Evolutionary conservation across 2,329 filamentous ascomycete species (phyloP).

Genomic region (Endocalyx cinctus): DNA sequence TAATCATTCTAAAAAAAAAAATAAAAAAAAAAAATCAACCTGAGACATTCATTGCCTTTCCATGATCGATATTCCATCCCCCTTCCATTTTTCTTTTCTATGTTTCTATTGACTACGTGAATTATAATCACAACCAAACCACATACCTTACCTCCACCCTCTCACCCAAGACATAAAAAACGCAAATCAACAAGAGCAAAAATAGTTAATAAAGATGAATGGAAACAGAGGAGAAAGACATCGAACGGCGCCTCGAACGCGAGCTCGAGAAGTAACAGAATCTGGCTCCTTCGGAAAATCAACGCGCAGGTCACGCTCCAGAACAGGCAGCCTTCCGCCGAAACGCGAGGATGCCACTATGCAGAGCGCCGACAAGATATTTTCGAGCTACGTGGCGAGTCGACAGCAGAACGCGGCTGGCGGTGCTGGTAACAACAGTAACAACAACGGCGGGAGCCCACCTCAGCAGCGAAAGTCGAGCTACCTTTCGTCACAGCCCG

Average conservation of each 20-base stretch:
- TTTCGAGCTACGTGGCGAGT: constrained; percentile 52
- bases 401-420: constrained; percentile 33
- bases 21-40: too few relatives aligned
- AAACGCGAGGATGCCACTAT: constrained; percentile 59
- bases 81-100: not conserved
- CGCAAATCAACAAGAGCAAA: too few relatives aligned
- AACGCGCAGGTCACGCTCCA: constrained; percentile 58
- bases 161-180: too few relatives aligned
- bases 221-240: constrained; percentile 55
- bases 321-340: constrained; percentile 51
- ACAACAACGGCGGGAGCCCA: too few relatives aligned
- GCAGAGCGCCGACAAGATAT: constrained; percentile 57
- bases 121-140: not conserved
- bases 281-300: constrained; percentile 64
- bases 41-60: too few relatives aligned
- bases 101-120: too few relatives aligned
- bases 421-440: too few relatives aligned
- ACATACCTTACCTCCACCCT: constrained; percentile 1
- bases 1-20: not conserved
- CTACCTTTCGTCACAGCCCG: constrained; percentile 28
- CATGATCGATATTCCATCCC: not conserved
- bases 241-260: constrained; percentile 41
- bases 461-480: constrained; percentile 30
- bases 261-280: constrained; percentile 49
- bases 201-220: too few relatives aligned